phyloP scores from a whole-genome alignment of 306 rosid species.

The Carpinus fangiana region DNA sequence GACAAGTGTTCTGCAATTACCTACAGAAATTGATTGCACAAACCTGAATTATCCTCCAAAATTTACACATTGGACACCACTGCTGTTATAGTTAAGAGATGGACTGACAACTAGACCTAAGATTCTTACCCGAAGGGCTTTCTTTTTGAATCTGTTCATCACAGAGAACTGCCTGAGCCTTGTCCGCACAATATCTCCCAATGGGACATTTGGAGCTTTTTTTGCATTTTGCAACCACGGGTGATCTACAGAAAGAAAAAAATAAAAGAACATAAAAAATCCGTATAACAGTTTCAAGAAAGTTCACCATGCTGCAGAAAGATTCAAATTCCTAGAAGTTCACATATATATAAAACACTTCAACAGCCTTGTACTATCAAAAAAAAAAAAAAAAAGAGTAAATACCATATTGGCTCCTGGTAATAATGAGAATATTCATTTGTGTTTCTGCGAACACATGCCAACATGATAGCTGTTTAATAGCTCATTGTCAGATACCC shows the following conservation, averaged over 20 bases:
- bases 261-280: slow-evolving; percentile 19
- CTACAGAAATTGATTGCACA: slow-evolving; percentile 47
- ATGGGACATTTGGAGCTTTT: slow-evolving; percentile 93
- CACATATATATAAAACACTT: background rate
- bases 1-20: slow-evolving; percentile 97
- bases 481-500: background rate
- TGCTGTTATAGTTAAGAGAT: slow-evolving; percentile 21
- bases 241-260: slow-evolving; percentile 63
- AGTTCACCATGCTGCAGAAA: slow-evolving; percentile 8
- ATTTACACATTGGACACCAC: background rate
- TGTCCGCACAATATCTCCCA: slow-evolving; percentile 93
- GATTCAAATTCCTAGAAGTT: slow-evolving; percentile 14
- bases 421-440: slow-evolving; percentile 1
- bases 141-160: slow-evolving; percentile 98
- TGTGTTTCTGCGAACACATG: background rate
- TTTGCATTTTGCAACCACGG: slow-evolving; percentile 96
- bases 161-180: slow-evolving; percentile 95
- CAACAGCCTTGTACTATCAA: background rate
- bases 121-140: slow-evolving; percentile 85
- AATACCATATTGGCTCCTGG: background rate
- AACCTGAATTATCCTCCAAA: slow-evolving; percentile 24
- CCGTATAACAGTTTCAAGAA: slow-evolving; percentile 9
- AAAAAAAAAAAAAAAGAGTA: background rate
- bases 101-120: slow-evolving; percentile 27
- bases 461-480: background rate